These are phyloP conservation scores for Cairneyella variabilis DNA, from an alignment of 495 filamentous ascomycete species.

Conservation along the genomic window DNA sequence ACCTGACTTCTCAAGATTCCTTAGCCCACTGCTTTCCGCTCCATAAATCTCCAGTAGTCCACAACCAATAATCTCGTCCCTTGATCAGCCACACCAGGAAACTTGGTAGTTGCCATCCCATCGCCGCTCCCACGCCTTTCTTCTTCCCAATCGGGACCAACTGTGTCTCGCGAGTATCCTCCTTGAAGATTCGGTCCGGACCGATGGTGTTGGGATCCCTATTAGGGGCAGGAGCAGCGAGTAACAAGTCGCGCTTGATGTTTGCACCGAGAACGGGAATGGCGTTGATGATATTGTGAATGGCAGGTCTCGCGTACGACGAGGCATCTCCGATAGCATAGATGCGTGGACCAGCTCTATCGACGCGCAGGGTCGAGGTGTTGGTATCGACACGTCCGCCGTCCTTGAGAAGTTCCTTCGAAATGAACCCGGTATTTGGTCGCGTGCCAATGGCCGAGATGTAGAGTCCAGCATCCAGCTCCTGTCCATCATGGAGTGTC, in stretches of 20 bases:
- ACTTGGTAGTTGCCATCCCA: slow-evolving; percentile 50
- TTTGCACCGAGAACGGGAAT: slow-evolving; percentile 32
- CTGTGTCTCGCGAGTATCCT: slow-evolving; percentile 45
- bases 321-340: slow-evolving; percentile 36
- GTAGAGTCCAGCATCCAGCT: slow-evolving; percentile 33
- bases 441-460: slow-evolving; percentile 33
- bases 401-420: slow-evolving; percentile 17
- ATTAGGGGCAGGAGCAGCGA: slow-evolving; percentile 20
- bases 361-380: slow-evolving; percentile 31
- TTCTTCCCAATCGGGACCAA: slow-evolving; percentile 48
- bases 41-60: slow-evolving; percentile 43
- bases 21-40: slow-evolving; percentile 52
- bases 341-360: slow-evolving; percentile 24
- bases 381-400: slow-evolving; percentile 32
- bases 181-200: slow-evolving; percentile 25
- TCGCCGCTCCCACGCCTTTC: slow-evolving; percentile 50
- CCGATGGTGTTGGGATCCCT: slow-evolving; percentile 25
- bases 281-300: slow-evolving; percentile 26
- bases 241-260: slow-evolving; percentile 30
- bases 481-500: slow-evolving; percentile 28
- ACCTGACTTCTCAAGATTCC: slow-evolving; percentile 33
- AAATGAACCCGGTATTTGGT: slow-evolving; percentile 37
- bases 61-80: slow-evolving; percentile 57
- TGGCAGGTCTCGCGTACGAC: slow-evolving; percentile 26
- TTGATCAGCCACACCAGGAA: slow-evolving; percentile 57